Evolutionary conservation across 176 grass and related monocot species (phyloP).

Genomic region (Eleusine indica): DNA sequence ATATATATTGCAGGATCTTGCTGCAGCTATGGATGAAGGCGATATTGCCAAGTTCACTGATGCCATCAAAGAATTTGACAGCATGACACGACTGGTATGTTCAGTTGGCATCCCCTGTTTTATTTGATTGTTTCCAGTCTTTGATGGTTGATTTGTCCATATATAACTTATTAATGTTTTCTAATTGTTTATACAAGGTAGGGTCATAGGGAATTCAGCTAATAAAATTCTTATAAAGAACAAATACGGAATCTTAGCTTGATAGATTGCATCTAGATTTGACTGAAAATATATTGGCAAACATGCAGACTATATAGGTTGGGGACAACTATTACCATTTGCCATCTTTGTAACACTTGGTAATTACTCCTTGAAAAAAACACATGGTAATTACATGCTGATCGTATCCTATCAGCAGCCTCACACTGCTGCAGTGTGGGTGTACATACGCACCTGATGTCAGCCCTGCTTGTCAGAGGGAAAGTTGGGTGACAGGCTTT

Average conservation of each 20-base stretch:
- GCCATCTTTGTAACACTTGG: neutral
- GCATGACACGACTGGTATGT: constrained; percentile 94
- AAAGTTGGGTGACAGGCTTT: neutral
- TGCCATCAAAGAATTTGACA: constrained; percentile 91
- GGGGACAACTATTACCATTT: neutral
- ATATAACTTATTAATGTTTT: constrained; percentile 6
- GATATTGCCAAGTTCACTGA: constrained; percentile 93
- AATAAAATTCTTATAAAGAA: neutral
- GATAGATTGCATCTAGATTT: neutral
- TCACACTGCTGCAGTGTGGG: neutral
- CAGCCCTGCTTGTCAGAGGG: neutral
- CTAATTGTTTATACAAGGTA: neutral
- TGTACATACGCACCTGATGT: neutral
- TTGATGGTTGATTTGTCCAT: constrained; percentile 11
- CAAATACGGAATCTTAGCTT: neutral
- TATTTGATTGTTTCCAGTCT: constrained; percentile 22
- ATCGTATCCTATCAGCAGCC: neutral
- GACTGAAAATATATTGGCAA: neutral
- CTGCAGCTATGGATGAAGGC: constrained; percentile 91
- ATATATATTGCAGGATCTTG: constrained; percentile 71
- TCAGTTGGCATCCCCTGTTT: constrained; percentile 7
- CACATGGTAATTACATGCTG: constrained; percentile 8
- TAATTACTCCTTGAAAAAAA: neutral
- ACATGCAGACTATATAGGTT: neutral
- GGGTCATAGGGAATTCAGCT: neutral